Percentiles rank a stretch among this genome's conserved stretches.
Evolutionary conservation across 768 basidiomycete genomes (phyloP).

Genomic region (Pilatotrama ljubarskyi): DNA sequence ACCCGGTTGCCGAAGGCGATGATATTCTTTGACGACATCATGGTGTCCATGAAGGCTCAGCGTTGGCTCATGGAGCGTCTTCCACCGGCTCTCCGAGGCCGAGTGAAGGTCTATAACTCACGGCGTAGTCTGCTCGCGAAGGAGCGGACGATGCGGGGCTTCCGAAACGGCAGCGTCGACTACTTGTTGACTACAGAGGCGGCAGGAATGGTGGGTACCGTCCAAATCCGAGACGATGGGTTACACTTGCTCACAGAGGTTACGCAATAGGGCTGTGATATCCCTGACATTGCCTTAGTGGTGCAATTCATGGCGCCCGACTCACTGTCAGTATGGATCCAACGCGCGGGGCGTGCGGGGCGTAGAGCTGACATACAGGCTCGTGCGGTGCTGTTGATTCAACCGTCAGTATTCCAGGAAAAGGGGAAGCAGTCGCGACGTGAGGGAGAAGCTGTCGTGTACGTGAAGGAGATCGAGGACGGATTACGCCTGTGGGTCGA

Average conservation of each 20-base stretch:
- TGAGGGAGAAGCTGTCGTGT: not conserved
- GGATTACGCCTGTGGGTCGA: conserved; percentile 33
- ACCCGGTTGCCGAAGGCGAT: not conserved
- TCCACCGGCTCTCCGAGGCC: not conserved
- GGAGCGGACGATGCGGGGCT: not conserved
- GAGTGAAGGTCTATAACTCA: not conserved
- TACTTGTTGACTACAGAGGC: not conserved
- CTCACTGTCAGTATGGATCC: conserved; percentile 36
- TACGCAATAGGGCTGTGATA: conserved; percentile 12
- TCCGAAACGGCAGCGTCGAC: not conserved
- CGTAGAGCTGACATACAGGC: not conserved
- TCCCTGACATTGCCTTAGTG: conserved; percentile 38
- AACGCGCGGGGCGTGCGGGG: conserved; percentile 25
- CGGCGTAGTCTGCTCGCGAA: not conserved
- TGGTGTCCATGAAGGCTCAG: not conserved
- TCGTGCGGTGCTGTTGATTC: not conserved
- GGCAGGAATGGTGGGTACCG: not conserved
- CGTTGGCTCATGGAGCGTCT: not conserved
- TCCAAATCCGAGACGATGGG: too few relatives aligned
- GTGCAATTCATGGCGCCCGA: conserved; percentile 38
- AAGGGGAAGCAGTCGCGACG: not conserved
- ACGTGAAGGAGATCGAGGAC: conserved; percentile 32
- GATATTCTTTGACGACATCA: not conserved
- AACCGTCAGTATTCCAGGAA: not conserved
- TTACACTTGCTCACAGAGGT: too few relatives aligned